Percentiles rank a stretch among this genome's conserved stretches.
Conservation (phyloP, 2,329 filamentous ascomycete species). For the Arthrocladium fulminans region DNA sequence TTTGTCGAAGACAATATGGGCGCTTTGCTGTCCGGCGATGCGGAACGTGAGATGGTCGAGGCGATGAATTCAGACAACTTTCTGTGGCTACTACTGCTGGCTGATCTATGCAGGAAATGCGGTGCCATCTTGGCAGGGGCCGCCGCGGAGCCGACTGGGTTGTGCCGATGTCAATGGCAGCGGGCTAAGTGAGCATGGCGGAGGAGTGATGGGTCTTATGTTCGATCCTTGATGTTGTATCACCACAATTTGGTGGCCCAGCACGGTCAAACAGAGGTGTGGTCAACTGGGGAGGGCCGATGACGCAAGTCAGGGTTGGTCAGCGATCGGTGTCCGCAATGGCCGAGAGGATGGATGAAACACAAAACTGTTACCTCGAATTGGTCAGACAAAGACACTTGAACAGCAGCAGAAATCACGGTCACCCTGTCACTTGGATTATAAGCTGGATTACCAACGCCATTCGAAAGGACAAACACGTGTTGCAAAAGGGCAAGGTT, state of each 20-base stretch:
- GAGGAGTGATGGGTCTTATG: neutral
- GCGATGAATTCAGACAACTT: neutral
- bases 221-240: neutral
- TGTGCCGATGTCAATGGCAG: neutral
- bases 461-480: neutral
- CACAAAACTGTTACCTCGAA: neutral
- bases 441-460: neutral
- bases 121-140: constrained; percentile 1
- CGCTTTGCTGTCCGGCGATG: constrained; percentile 17
- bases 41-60: neutral
- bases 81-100: constrained; percentile 6
- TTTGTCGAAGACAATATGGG: constrained; percentile 19
- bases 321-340: constrained; percentile 4
- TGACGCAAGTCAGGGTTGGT: constrained; percentile 4
- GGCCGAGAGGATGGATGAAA: neutral
- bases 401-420: neutral
- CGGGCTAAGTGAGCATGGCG: neutral
- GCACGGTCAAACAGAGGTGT: neutral
- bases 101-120: constrained; percentile 1
- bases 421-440: neutral
- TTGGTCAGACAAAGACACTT: neutral
- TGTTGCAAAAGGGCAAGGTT: too few species aligned
- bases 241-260: neutral
- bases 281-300: neutral
- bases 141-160: neutral